Conservation (phyloP, 805 yeast genomes). For the Middelhovenomyces tepae region DNA sequence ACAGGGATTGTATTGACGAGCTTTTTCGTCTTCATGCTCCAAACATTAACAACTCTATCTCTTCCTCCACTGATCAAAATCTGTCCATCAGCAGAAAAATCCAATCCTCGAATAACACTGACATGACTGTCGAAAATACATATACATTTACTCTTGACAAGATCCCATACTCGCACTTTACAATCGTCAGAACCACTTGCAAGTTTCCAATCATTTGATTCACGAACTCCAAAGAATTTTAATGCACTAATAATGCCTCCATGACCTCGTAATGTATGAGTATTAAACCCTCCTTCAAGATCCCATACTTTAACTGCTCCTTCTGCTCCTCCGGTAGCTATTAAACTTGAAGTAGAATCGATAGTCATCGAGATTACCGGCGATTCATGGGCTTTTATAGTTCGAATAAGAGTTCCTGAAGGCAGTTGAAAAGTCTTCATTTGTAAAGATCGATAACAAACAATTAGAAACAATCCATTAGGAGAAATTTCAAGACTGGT, state of each 20-base stretch:
- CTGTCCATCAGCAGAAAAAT: conserved; percentile 46
- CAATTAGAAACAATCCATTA: conserved; percentile 60
- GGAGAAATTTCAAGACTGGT: conserved; percentile 72
- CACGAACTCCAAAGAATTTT: conserved; percentile 59
- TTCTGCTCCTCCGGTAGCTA: conserved; percentile 93
- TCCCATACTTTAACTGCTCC: conserved; percentile 91
- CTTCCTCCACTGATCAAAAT: conserved; percentile 76
- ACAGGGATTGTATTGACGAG: conserved; percentile 62
- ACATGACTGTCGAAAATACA: conserved; percentile 63
- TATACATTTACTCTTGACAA: conserved; percentile 59
- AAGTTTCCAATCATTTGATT: conserved; percentile 56
- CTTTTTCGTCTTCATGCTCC: conserved; percentile 38
- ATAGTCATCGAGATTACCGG: conserved; percentile 73
- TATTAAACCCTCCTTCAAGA: conserved; percentile 73
- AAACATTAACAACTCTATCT: conserved; percentile 65
- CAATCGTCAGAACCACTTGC: conserved; percentile 63
- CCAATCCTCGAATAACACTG: conserved; percentile 80
- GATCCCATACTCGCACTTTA: conserved; percentile 51
- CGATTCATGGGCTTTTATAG: conserved; percentile 42
- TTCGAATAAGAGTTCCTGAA: conserved; percentile 21
- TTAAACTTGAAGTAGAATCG: conserved; percentile 73
- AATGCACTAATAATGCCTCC: conserved; percentile 79
- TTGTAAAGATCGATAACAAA: conserved; percentile 77
- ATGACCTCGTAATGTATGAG: conserved; percentile 90
- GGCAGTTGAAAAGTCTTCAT: conserved; percentile 53